These are phyloP conservation scores for Pyrus hybrid DNA, from an alignment of 331 rosid genomes.

Conservation along the genomic window DNA sequence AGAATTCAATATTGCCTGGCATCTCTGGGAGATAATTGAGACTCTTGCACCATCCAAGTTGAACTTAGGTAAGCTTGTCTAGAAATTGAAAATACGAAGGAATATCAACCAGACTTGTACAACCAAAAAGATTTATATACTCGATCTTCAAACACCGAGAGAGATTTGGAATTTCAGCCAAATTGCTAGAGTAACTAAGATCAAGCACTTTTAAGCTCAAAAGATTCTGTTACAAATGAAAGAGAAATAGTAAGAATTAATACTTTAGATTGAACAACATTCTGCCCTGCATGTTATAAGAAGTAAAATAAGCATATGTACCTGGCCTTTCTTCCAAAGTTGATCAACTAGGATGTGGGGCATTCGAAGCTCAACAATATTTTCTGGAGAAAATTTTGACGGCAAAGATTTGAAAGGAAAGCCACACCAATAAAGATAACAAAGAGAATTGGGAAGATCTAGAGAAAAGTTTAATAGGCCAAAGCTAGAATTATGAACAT, in stretches of 20 bases:
- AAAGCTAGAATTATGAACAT: neutral
- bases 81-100: neutral
- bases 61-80: neutral
- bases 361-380: conserved; percentile 6
- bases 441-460: conserved; percentile 6
- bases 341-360: neutral
- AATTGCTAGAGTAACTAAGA: neutral
- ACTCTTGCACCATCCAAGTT: accelerated
- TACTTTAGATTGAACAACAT: neutral
- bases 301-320: neutral
- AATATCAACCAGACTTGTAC: neutral
- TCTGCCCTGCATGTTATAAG: no score
- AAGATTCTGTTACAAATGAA: neutral
- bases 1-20: neutral
- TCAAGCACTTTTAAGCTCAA: neutral
- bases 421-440: conserved; percentile 14
- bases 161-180: neutral
- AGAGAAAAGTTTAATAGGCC: neutral
- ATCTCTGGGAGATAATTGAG: neutral
- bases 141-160: neutral
- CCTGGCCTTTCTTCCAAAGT: neutral
- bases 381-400: conserved; percentile 1
- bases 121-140: neutral
- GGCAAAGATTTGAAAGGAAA: conserved; percentile 34
- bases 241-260: neutral